These are phyloP conservation scores for Austroboletus rostrupii DNA, from an alignment of 1,284 basidiomycete species.

Conservation along the genomic window DNA sequence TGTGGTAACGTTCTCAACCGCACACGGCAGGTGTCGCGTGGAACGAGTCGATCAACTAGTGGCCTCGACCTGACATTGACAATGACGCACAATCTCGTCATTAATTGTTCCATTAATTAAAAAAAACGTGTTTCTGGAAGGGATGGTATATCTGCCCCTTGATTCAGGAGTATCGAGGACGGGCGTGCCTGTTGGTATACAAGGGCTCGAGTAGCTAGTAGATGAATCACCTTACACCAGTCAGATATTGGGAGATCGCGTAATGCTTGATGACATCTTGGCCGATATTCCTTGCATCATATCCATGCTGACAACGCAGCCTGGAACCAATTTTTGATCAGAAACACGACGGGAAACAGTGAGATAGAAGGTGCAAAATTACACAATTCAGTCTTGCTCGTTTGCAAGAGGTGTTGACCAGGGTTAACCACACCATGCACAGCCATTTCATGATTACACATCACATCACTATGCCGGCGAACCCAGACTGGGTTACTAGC, in stretches of 20 bases:
- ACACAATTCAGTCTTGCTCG: neutral
- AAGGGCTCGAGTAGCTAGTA: neutral
- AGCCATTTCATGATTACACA: neutral
- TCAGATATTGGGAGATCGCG: neutral
- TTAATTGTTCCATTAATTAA: neutral
- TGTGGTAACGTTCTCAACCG: slow-evolving; percentile 1
- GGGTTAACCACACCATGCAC: neutral
- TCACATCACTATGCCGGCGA: no score
- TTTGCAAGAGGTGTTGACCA: neutral
- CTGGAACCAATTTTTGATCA: neutral
- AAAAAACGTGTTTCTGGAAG: neutral
- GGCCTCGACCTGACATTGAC: neutral
- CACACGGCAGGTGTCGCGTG: neutral
- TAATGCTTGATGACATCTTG: neutral
- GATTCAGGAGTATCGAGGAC: neutral
- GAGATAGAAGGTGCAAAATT: neutral
- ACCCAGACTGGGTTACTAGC: no score
- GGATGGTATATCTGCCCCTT: neutral
- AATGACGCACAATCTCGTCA: neutral
- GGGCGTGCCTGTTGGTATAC: neutral
- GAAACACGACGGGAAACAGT: neutral
- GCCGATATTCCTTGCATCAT: no score
- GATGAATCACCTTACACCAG: neutral
- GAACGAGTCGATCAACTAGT: neutral
- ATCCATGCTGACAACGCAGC: neutral